Evolutionary conservation across 176 grass and related monocot species (phyloP), one percentile per base, ranked within the genome.

Genomic region (Oryza punctata): DNA sequence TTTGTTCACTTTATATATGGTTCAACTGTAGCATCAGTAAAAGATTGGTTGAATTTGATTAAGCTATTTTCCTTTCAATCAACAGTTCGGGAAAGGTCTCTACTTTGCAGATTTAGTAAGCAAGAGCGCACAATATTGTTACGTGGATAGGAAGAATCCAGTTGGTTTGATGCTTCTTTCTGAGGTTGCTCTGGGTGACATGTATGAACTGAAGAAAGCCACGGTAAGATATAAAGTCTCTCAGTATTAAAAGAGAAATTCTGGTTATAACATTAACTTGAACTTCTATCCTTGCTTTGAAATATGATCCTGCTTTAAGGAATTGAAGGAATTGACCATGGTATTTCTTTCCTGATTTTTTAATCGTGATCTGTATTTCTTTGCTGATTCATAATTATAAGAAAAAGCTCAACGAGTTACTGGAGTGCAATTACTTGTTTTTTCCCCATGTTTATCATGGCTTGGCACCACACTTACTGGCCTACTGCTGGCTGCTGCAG

Each of bases 41-140:
- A 43, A 12, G 30, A 59, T 11, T 69, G 29, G 33, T 85, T 57
- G n/a, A 54, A 32, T 89, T 69, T 85, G 76, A 78, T 77, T 75
- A 50, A 41, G 33, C 74, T 28, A 13, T 87, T n/a, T n/a, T 40
- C n/a, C 65, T 86, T 71, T 67, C 3, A 40, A 84, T 60, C 87
- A n/a, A 75, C 63, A 98, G 95, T 98, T 98, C 63, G 95, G 92
- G 69, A 98, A 98, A 91, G 95, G 95, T 5, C 75, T 98, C 54
- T 98, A 98, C 89, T 98, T 98, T 24, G 92, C 95, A 63, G 95
- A 98, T 81, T 83, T 98, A 75, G 91, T 90, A 76, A 98, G 95
- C 86, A 98, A 98, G 89, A 98, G 95, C 40, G 92, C 95, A 79
- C 95, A 98, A 59, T 98, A 98, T 64, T 98, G 95, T 81, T 90